These are phyloP conservation scores for Ceratocystis smalleyi DNA, from an alignment of 2,329 filamentous ascomycete genomes.

Conservation along the genomic window DNA sequence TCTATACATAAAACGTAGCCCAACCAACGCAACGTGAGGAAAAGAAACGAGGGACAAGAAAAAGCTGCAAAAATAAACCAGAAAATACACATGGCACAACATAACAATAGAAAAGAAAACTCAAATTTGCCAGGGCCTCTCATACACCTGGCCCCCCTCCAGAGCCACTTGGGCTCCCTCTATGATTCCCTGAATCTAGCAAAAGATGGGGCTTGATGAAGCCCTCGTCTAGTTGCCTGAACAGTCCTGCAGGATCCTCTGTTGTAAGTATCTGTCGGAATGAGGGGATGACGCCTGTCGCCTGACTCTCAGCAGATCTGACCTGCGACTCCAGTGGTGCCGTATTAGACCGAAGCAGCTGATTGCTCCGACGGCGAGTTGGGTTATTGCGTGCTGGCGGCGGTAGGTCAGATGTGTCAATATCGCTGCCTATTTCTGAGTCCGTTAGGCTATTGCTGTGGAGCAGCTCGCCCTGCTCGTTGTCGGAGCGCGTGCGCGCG, in stretches of 20 bases:
- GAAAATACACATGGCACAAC: not conserved
- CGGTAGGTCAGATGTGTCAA: constrained; percentile 51
- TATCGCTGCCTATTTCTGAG: constrained; percentile 47
- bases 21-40: not conserved
- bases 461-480: constrained; percentile 23
- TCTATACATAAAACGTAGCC: not conserved
- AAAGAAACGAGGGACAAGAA: not conserved
- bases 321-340: constrained; percentile 16
- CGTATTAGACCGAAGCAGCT: constrained; percentile 14
- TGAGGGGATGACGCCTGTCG: constrained; percentile 27
- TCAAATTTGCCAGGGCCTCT: not conserved
- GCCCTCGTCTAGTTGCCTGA: constrained; percentile 85
- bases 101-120: constrained; percentile 1
- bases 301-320: not conserved
- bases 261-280: constrained; percentile 68
- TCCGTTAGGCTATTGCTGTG: constrained; percentile 35
- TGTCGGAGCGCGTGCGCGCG: constrained; percentile 38
- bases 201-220: constrained; percentile 87
- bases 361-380: constrained; percentile 20
- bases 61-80: not conserved
- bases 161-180: constrained; percentile 29
- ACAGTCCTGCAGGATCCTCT: constrained; percentile 79
- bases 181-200: constrained; percentile 39
- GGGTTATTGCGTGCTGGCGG: constrained; percentile 38
- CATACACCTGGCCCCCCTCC: constrained; percentile 20